Conservation (phyloP, 208 protist species). For the Sergeia podlipaevii region DNA sequence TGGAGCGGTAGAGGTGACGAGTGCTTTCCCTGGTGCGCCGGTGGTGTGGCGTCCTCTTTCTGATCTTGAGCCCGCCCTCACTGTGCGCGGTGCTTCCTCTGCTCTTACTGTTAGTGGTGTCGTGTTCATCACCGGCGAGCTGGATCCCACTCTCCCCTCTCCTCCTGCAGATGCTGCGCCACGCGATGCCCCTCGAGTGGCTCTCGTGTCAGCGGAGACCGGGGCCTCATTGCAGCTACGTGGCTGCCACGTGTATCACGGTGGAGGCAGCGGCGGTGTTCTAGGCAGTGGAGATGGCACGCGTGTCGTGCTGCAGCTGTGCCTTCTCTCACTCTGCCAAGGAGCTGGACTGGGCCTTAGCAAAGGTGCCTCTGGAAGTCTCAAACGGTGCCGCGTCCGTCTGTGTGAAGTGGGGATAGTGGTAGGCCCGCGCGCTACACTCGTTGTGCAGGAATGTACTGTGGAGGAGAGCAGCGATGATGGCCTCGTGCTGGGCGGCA, state of each 20-base stretch:
- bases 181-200: constrained; percentile 8
- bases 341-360: constrained; percentile 51
- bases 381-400: constrained; percentile 39
- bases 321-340: constrained; percentile 42
- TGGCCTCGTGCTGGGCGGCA: constrained; percentile 46
- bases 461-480: constrained; percentile 42
- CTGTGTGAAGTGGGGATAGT: constrained; percentile 46
- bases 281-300: constrained; percentile 26
- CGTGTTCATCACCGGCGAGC: constrained; percentile 32
- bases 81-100: constrained; percentile 24
- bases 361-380: constrained; percentile 20
- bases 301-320: constrained; percentile 31
- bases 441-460: constrained; percentile 33
- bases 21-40: constrained; percentile 45
- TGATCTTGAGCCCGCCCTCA: constrained; percentile 39
- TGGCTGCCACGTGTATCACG: constrained; percentile 64
- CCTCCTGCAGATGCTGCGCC: not conserved
- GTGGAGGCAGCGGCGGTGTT: constrained; percentile 40
- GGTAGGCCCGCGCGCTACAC: constrained; percentile 8
- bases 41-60: constrained; percentile 48
- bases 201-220: constrained; percentile 29
- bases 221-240: constrained; percentile 33
- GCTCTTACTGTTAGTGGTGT: constrained; percentile 36
- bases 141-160: not conserved
- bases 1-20: constrained; percentile 34